phyloP scores from a whole-genome alignment of 78 protist species.

The Anaeramoeba flamelloides region DNA sequence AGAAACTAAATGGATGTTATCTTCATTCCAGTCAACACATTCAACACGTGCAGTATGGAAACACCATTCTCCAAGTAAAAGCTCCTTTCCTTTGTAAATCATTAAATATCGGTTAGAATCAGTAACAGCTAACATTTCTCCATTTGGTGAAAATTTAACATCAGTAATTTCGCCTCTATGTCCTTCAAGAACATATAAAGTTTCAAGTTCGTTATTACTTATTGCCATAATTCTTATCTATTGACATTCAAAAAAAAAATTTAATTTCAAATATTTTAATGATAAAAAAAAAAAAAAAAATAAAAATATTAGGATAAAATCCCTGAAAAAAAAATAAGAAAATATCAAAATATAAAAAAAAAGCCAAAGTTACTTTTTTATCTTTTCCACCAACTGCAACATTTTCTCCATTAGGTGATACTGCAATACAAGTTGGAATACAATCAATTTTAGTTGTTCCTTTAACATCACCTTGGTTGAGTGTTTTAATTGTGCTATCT shows the following conservation, averaged over 20 bases:
- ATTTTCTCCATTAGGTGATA: neutral
- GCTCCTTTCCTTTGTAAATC: neutral
- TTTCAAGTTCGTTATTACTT: neutral
- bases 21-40: neutral
- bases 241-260: too few species aligned
- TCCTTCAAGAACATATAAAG: neutral
- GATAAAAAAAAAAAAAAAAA: too few species aligned
- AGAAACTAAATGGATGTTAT: neutral
- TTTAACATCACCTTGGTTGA: neutral
- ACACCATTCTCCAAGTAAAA: neutral
- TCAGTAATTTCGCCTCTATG: neutral
- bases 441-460: neutral
- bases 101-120: neutral
- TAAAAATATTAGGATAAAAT: too few species aligned
- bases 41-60: neutral
- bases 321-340: too few species aligned
- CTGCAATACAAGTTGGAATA: neutral
- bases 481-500: neutral
- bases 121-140: neutral
- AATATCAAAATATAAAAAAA: too few species aligned
- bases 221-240: too few species aligned
- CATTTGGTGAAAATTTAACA: neutral
- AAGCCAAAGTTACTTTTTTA: neutral
- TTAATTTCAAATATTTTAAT: too few species aligned
- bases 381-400: neutral